These are phyloP conservation scores for barley (Hordeum vulgare) DNA, from an alignment of 176 grass and related monocot species.

Conservation along the genomic window DNA sequence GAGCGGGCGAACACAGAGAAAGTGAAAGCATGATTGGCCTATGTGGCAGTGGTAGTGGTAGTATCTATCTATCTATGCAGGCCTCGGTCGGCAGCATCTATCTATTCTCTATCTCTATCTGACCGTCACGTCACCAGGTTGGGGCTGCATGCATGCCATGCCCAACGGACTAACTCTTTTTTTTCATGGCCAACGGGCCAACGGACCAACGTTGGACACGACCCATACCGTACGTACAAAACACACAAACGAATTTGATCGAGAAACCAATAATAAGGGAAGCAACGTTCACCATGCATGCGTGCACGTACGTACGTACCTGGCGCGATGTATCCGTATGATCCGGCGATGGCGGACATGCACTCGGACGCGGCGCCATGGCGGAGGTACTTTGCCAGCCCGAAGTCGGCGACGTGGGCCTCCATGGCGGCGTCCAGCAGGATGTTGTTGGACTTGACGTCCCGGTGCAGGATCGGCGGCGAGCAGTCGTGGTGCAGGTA, in stretches of 20 bases:
- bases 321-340: constrained; percentile 89
- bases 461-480: constrained; percentile 75
- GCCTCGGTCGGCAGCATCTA: neutral
- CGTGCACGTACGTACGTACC: constrained; percentile 2
- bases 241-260: too few species aligned
- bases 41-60: neutral
- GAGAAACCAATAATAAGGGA: too few species aligned
- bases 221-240: too few species aligned
- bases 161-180: neutral
- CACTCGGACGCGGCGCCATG: constrained; percentile 43
- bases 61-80: too few species aligned
- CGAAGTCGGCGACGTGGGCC: constrained; percentile 81
- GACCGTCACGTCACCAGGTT: neutral
- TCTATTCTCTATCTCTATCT: neutral
- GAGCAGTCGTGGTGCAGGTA: constrained; percentile 85
- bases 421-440: constrained; percentile 50
- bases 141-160: neutral
- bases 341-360: constrained; percentile 83
- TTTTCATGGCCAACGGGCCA: too few species aligned
- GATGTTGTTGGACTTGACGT: constrained; percentile 88
- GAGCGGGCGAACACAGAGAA: neutral
- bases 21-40: neutral
- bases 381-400: constrained; percentile 66
- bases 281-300: too few species aligned
- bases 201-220: neutral